Base-by-base conservation (phyloP, 1,284 basidiomycete species). In the Ceratobasidium sp. region DNA sequence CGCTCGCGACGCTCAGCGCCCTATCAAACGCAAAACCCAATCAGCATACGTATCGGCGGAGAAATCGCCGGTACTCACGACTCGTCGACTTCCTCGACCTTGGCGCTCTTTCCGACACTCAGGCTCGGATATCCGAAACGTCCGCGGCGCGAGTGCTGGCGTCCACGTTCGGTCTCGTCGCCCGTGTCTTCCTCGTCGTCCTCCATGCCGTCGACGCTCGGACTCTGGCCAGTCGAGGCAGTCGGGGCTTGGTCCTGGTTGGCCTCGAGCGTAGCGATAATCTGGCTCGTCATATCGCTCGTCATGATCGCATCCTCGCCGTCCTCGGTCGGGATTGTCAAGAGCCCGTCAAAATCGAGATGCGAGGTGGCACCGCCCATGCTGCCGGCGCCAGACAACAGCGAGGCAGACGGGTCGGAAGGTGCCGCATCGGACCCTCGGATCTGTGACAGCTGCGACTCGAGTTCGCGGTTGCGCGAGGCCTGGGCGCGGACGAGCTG, bases 401-500 rank as follows among this genome's bases (percentile, higher is more conserved):
- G 45, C 45, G 32, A 32, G 46, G 28, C 16, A 48, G 62, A 3
- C 18, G 32, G 14, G 30, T 45, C 41, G 4, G 60, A 62, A 30
- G 5, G 30, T 12, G 45, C 9, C 10, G 9, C 45, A 30, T 65
- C 62, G 23, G 60, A 1, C 2, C 67, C 67, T 14, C 76, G 74
- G 61, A 75, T 76, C 8, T 76, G 73, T 30, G 84, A 82, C 23
- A 91, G 82, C 80, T 89, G 86, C 36, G 84, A 82, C 79, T 94
- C 92, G 55, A 94, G 84, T 77, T 92, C 91, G 52, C 89, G 82
- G 79, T 92, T 92, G 3, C 92, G 84, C 59, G 85, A 86, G 4
- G 90, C 88, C 78, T 94, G 93, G 0, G 88, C 88, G 9, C 86
- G 86, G 12, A 94, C 91, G 71, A 94, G 87, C 77, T 94, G 92